These are phyloP conservation scores for Phoenix roebelenii DNA, from an alignment of 176 grass and related monocot genomes.

Conservation along the genomic window DNA sequence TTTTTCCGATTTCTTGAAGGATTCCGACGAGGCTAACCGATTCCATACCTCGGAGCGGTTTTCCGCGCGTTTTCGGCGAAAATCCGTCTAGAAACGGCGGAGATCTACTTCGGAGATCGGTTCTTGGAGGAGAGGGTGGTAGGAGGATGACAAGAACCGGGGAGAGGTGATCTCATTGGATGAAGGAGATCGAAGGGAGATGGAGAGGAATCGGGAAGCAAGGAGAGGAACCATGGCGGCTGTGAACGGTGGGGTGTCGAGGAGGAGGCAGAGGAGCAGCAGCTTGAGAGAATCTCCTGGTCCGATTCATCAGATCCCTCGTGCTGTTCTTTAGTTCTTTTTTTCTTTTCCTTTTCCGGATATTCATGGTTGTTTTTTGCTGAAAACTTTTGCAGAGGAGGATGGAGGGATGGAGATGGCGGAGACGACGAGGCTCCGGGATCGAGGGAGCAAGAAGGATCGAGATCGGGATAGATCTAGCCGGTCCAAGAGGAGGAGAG, in stretches of 20 bases:
- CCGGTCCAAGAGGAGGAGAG: slow-evolving; percentile 10
- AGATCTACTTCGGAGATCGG: background rate
- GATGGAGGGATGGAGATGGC: slow-evolving; percentile 12
- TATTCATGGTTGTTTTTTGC: background rate
- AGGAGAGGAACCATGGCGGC: slow-evolving; percentile 6
- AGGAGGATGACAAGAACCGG: background rate
- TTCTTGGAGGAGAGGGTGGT: background rate
- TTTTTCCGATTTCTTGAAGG: background rate
- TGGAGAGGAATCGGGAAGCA: slow-evolving; percentile 6
- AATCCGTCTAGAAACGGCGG: background rate
- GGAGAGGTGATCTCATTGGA: background rate
- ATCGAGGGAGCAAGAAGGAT: slow-evolving; percentile 5
- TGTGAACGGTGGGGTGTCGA: slow-evolving; percentile 5
- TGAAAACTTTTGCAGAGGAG: background rate
- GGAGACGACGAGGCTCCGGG: slow-evolving; percentile 6
- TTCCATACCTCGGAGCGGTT: background rate
- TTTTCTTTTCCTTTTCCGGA: background rate
- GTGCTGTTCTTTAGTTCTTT: background rate
- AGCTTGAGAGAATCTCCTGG: slow-evolving; percentile 5
- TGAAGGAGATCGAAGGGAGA: slow-evolving; percentile 5
- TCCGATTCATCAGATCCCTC: background rate
- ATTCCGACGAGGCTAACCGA: background rate
- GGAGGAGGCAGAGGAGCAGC: slow-evolving; percentile 7
- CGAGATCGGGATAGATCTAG: slow-evolving; percentile 7
- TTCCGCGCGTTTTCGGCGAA: background rate